phyloP scores from a whole-genome alignment of 345 rosid species.

The Populus ilicifolia region DNA sequence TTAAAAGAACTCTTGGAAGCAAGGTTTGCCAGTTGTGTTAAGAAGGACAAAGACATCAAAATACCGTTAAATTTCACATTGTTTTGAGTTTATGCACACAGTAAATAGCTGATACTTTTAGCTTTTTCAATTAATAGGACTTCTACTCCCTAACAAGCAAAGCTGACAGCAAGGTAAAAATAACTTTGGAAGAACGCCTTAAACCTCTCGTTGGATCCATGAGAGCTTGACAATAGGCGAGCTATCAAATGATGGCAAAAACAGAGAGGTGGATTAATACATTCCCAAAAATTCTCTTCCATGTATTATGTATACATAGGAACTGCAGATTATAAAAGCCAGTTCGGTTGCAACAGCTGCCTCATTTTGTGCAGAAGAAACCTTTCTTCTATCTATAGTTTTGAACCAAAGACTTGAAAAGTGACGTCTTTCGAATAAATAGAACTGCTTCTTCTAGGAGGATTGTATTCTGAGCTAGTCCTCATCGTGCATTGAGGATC shows the following conservation, averaged over 20 bases:
- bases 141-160: background rate
- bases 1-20: too few species aligned
- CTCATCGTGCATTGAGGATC: constrained; percentile 61
- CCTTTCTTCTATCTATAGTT: background rate
- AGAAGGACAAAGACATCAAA: too few species aligned
- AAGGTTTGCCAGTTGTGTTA: too few species aligned
- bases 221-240: background rate
- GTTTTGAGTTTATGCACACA: too few species aligned
- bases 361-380: background rate
- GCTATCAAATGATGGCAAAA: background rate
- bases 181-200: background rate
- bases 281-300: background rate
- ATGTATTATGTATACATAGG: background rate
- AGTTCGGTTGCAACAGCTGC: background rate
- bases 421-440: background rate
- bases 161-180: background rate
- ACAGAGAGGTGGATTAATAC: background rate
- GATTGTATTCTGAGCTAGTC: background rate
- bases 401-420: background rate
- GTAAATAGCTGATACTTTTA: too few species aligned
- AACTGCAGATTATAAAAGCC: background rate
- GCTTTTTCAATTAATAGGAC: background rate
- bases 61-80: too few species aligned
- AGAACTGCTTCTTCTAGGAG: background rate
- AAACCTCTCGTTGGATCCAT: background rate